Evolutionary conservation across 495 filamentous ascomycete species (phyloP).

Genomic region (Articulospora tetracladia): DNA sequence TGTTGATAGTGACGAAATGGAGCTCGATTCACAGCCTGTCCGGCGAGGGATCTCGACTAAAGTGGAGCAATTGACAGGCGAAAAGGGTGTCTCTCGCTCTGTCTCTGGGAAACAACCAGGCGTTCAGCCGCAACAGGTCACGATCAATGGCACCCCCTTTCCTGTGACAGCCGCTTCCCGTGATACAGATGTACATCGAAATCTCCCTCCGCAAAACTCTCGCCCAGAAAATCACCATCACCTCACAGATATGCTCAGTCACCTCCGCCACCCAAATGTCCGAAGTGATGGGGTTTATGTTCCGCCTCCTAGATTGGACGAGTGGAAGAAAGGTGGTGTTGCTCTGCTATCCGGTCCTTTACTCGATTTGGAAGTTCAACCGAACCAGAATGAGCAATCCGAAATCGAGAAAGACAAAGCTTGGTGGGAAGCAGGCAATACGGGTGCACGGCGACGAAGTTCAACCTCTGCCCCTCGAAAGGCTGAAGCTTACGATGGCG

Average conservation of each 20-base stretch:
- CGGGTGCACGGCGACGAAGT: slow-evolving; percentile 31
- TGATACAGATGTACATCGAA: neutral
- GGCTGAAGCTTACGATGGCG: slow-evolving; percentile 42
- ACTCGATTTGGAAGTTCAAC: slow-evolving; percentile 37
- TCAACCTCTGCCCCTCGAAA: slow-evolving; percentile 18
- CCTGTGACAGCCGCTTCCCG: neutral
- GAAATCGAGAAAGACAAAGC: slow-evolving; percentile 36
- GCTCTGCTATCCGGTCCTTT: slow-evolving; percentile 45
- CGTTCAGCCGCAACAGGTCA: slow-evolving; percentile 8
- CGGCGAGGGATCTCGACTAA: slow-evolving; percentile 18
- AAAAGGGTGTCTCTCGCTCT: slow-evolving; percentile 2
- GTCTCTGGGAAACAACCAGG: slow-evolving; percentile 7
- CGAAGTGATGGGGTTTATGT: slow-evolving; percentile 41
- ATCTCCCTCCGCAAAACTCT: neutral
- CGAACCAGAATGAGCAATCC: slow-evolving; percentile 26
- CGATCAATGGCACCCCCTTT: slow-evolving; percentile 20
- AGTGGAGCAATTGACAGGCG: slow-evolving; percentile 23
- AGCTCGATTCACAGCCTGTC: slow-evolving; percentile 14
- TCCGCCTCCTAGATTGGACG: slow-evolving; percentile 45
- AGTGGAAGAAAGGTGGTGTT: slow-evolving; percentile 54
- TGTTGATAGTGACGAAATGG: slow-evolving; percentile 13
- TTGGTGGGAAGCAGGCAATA: slow-evolving; percentile 48
- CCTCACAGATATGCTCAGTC: slow-evolving; percentile 41
- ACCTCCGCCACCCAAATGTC: slow-evolving; percentile 32
- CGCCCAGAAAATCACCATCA: slow-evolving; percentile 22